Conservation (phyloP, 768 basidiomycete genomes). For the Mycena crocata region DNA sequence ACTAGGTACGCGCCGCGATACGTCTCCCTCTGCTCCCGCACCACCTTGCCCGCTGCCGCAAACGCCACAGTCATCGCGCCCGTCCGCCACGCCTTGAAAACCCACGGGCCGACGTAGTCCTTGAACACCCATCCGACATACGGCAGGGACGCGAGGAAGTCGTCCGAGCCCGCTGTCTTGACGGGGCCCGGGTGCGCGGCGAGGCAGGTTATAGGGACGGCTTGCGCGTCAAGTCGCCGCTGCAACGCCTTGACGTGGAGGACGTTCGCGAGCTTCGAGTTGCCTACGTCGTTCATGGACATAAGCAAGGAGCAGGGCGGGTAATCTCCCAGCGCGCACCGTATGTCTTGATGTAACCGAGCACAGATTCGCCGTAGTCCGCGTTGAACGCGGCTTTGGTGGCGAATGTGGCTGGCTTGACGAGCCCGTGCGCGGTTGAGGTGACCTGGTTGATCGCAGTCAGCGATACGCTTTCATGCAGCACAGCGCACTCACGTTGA, state of each 20-base stretch:
- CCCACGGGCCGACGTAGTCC: slow-evolving; percentile 32
- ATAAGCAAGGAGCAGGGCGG: neutral
- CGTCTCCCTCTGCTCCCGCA: slow-evolving; percentile 30
- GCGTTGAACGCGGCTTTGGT: slow-evolving; percentile 31
- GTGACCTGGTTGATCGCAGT: slow-evolving; percentile 15
- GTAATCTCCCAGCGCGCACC: slow-evolving; percentile 3
- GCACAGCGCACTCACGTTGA: slow-evolving; percentile 49
- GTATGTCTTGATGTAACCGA: slow-evolving; percentile 21
- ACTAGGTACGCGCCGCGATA: slow-evolving; percentile 47
- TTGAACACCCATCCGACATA: slow-evolving; percentile 36
- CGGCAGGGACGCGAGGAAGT: slow-evolving; percentile 1
- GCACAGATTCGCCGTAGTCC: slow-evolving; percentile 11
- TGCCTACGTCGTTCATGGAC: slow-evolving; percentile 6
- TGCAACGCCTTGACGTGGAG: slow-evolving; percentile 56
- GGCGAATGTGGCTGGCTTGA: slow-evolving; percentile 23
- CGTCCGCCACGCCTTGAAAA: slow-evolving; percentile 27
- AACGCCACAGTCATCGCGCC: slow-evolving; percentile 43
- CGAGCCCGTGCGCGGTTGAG: slow-evolving; percentile 21
- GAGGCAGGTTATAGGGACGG: slow-evolving; percentile 40
- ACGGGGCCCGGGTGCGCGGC: slow-evolving; percentile 46
- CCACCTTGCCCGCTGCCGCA: slow-evolving; percentile 44
- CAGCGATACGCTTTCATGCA: too few relatives aligned
- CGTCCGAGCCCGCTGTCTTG: slow-evolving; percentile 33
- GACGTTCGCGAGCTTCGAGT: slow-evolving; percentile 36
- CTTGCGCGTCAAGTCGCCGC: slow-evolving; percentile 44